Percentiles rank a stretch among this genome's conserved stretches.
These are phyloP conservation scores for Silene noctiflora DNA, from an alignment of 179 eudicot genomes.

Conservation along the genomic window DNA sequence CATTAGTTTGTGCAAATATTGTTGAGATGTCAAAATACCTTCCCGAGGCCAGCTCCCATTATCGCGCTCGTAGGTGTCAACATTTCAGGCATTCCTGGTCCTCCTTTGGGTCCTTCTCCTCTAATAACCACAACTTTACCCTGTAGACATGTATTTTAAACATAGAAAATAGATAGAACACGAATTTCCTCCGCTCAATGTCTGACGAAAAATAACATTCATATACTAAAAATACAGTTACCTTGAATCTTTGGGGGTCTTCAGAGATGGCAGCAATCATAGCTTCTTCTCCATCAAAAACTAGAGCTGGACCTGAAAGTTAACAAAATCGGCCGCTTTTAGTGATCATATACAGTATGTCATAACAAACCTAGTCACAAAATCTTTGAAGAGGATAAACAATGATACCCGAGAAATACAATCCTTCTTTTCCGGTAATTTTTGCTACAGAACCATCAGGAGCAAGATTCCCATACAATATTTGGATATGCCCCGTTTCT, in stretches of 20 bases:
- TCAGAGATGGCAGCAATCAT: constrained; percentile 85
- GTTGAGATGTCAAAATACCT: constrained; percentile 41
- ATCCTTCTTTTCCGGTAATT: constrained; percentile 95
- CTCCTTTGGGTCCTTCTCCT: constrained; percentile 99
- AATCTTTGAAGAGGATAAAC: constrained; percentile 3
- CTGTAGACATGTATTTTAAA: constrained; percentile 32
- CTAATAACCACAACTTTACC: constrained; percentile 91
- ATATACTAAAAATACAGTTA: constrained; percentile 12
- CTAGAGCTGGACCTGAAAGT: constrained; percentile 82
- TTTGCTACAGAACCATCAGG: constrained; percentile 98
- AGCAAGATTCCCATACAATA: constrained; percentile 90
- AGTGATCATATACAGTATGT: constrained; percentile 2
- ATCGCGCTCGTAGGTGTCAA: constrained; percentile 98
- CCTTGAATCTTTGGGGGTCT: constrained; percentile 81
- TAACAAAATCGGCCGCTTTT: constrained; percentile 2
- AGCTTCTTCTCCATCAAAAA: constrained; percentile 95
- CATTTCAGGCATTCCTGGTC: constrained; percentile 99
- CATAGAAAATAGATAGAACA: not conserved
- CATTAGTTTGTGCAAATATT: not conserved
- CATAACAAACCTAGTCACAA: not conserved
- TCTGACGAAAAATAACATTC: not conserved
- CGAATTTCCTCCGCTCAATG: not conserved
- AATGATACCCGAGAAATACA: constrained; percentile 70
- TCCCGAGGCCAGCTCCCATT: constrained; percentile 99
- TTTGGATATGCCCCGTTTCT: constrained; percentile 91